A percentile compares a stretch with the other conserved stretches of the same genome.
Evolutionary conservation across 805 yeast species (phyloP).

Genomic region (Kregervanrija fluxuum): DNA sequence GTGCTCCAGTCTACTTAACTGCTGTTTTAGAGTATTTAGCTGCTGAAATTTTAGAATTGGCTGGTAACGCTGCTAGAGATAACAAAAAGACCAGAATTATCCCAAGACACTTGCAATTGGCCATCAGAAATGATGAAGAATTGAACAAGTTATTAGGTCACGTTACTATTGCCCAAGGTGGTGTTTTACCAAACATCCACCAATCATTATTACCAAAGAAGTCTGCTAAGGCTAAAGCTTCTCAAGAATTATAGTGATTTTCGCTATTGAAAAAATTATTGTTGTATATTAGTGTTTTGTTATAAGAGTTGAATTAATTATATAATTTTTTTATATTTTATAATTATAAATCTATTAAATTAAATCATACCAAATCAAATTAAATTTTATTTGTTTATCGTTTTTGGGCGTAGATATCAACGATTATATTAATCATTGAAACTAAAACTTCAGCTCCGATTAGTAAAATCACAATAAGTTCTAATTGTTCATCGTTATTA

Average conservation of each 20-base stretch:
- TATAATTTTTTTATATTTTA: not conserved
- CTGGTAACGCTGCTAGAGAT: slow-evolving; percentile 99
- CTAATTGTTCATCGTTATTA: slow-evolving; percentile 86
- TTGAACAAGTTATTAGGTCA: slow-evolving; percentile 86
- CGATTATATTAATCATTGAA: slow-evolving; percentile 71
- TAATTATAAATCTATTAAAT: not conserved
- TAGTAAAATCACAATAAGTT: slow-evolving; percentile 80
- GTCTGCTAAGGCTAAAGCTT: slow-evolving; percentile 47
- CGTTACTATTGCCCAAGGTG: slow-evolving; percentile 98
- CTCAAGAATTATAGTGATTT: slow-evolving; percentile 45
- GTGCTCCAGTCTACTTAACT: slow-evolving; percentile 97
- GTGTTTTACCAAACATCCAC: slow-evolving; percentile 97
- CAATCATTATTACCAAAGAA: slow-evolving; percentile 74
- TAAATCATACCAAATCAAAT: not conserved
- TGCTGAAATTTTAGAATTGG: slow-evolving; percentile 96
- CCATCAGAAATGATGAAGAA: slow-evolving; percentile 98
- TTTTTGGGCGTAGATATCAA: slow-evolving; percentile 23
- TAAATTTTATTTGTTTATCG: not conserved
- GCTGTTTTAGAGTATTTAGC: slow-evolving; percentile 96
- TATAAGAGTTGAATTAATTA: not conserved
- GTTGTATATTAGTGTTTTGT: slow-evolving; percentile 4
- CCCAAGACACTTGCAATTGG: slow-evolving; percentile 97
- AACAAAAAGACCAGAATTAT: slow-evolving; percentile 97
- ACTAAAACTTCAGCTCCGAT: slow-evolving; percentile 91
- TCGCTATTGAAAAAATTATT: not conserved